Conservation (phyloP, 768 basidiomycete genomes). For the Punctularia strigosozonata region DNA sequence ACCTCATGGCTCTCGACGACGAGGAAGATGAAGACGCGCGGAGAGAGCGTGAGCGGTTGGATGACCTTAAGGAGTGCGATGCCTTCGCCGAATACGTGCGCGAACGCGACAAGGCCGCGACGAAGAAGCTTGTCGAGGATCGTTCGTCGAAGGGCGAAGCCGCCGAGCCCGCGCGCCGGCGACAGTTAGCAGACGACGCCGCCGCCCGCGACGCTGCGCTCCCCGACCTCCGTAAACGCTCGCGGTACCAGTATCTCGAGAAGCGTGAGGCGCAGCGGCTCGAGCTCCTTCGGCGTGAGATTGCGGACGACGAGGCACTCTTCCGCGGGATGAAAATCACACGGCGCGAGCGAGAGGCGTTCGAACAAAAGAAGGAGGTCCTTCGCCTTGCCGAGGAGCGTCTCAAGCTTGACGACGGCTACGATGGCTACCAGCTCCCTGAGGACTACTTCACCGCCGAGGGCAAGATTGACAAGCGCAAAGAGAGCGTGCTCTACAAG, state of each 20-base stretch:
- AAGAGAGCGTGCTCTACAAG: constrained; percentile 82
- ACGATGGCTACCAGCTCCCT: constrained; percentile 91
- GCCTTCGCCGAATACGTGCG: constrained; percentile 85
- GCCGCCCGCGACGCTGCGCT: constrained; percentile 36
- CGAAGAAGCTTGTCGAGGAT: constrained; percentile 88
- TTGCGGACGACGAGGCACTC: constrained; percentile 86
- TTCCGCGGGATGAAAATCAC: constrained; percentile 89
- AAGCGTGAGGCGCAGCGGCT: constrained; percentile 96
- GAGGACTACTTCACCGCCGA: constrained; percentile 98
- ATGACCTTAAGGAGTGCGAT: constrained; percentile 81
- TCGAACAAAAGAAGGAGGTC: constrained; percentile 87
- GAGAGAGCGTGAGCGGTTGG: constrained; percentile 59
- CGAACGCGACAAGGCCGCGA: constrained; percentile 71
- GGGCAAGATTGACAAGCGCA: constrained; percentile 95
- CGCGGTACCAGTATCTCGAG: constrained; percentile 90
- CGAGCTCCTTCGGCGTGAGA: constrained; percentile 84
- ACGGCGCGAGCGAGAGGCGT: constrained; percentile 66
- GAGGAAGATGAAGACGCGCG: constrained; percentile 64
- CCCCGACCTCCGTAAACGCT: constrained; percentile 74
- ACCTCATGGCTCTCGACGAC: constrained; percentile 28
- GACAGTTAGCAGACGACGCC: constrained; percentile 60
- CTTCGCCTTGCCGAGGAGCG: constrained; percentile 88
- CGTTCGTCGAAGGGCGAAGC: constrained; percentile 83
- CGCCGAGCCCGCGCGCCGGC: constrained; percentile 72
- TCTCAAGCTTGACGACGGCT: constrained; percentile 88